Base-by-base conservation (phyloP, 208 protist species). In the Crithidia expoeki region DNA sequence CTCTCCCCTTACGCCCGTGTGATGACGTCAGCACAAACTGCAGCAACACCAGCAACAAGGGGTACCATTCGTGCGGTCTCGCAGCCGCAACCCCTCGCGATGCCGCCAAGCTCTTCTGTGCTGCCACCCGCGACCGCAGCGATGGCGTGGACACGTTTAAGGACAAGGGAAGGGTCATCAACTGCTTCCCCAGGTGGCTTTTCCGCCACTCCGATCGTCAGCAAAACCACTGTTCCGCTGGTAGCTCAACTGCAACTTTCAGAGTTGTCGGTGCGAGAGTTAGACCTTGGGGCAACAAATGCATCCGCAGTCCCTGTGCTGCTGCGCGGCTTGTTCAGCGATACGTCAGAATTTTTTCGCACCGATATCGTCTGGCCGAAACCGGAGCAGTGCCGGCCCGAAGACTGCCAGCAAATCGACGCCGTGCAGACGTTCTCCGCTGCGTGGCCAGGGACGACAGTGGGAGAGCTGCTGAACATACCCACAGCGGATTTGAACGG, bases 301-400 rank as follows among this genome's bases (percentile, higher is more conserved):
- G 44, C 34, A 14, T 3, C 66, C 16, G 21, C 30, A 1, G 36
- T 21, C 4, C 66, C 52, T 14, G 21, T 72, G 17, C 33, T 72
- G 19, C 30, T 72, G 14, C 52, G 66, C 27, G 66, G 66, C 19
- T 16, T 25, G n/a, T 32, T 72, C 25, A 47, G 30, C 55, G 66
- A 42, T n/a, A 21, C 42, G 3, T 2, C n/a, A 1, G 17, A 51
- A 0, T 14, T 9, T 21, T 61, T 62, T 33, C 7, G 36, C 65
- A 70, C 65, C 11, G 65, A 60, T 5, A 4, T 19, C 23, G 65
- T 44, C 17, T 70, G 65, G 66, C 52, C 55, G 16, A 25, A 2
- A 19, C 27, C 27, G n/a, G 30, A 50, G 40, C 11, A 1, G 19
- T n/a, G 11, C 12, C 61, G 25, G 19, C 10, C 7, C 11, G 16